A percentile compares a stretch with the other conserved stretches of the same genome.
These are phyloP conservation scores for Misopates orontium DNA, from an alignment of 257 asterid species.

Conservation along the genomic window DNA sequence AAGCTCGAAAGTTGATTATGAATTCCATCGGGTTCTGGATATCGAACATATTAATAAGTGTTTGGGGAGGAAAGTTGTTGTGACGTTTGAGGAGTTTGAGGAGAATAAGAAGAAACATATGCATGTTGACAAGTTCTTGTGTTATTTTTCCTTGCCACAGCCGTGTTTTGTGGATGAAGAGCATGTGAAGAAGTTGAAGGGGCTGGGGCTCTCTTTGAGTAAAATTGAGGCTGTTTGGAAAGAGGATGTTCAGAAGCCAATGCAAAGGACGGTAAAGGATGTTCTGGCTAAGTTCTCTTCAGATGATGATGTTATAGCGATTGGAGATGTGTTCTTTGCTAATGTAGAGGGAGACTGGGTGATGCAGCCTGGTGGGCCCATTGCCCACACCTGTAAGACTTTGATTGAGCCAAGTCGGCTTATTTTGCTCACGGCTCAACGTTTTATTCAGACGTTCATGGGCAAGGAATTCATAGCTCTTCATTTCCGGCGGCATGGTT, in stretches of 20 bases:
- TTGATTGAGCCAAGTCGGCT: conserved; percentile 88
- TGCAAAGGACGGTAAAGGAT: conserved; percentile 56
- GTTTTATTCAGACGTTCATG: conserved; percentile 90
- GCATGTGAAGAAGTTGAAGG: conserved; percentile 76
- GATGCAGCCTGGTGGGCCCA: conserved; percentile 96
- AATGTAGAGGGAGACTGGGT: conserved; percentile 87
- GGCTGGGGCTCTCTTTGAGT: conserved; percentile 66
- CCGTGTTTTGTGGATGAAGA: conserved; percentile 91
- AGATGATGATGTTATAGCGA: conserved; percentile 71
- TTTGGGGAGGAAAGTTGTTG: conserved; percentile 74
- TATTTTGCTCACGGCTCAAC: conserved; percentile 89
- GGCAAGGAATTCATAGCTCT: conserved; percentile 86
- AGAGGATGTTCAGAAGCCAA: conserved; percentile 90
- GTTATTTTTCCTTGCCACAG: conserved; percentile 84
- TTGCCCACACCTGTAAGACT: conserved; percentile 78
- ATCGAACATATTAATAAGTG: conserved; percentile 83
- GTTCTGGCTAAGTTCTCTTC: conserved; percentile 65
- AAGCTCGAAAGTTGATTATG: conserved; percentile 81
- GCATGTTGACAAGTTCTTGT: conserved; percentile 72
- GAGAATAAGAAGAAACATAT: conserved; percentile 58
- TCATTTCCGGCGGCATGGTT: conserved; percentile 96
- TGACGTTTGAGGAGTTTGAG: conserved; percentile 80
- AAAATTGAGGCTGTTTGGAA: conserved; percentile 82
- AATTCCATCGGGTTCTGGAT: conserved; percentile 73
- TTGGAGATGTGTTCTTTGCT: conserved; percentile 97